phyloP scores from a whole-genome alignment of 2,329 filamentous ascomycete genomes.

The Phoma sp. region DNA sequence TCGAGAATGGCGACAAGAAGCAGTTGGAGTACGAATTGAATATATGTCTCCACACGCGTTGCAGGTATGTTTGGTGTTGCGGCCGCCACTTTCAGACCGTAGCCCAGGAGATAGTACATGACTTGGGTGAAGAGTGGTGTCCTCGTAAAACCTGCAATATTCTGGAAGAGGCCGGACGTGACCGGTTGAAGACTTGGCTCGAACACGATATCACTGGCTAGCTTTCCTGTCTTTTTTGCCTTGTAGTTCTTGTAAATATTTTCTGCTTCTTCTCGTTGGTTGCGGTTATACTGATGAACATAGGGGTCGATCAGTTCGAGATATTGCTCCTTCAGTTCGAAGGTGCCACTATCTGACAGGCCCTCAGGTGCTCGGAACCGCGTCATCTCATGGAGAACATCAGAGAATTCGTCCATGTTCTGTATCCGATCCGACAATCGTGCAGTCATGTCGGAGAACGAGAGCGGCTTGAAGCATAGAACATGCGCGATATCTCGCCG shows the following conservation, averaged over 20 bases:
- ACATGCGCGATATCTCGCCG: constrained; percentile 91
- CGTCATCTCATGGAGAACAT: constrained; percentile 84
- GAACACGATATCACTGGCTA: constrained; percentile 83
- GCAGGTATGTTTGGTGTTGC: constrained; percentile 76
- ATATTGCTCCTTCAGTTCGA: constrained; percentile 86
- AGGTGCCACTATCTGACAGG: constrained; percentile 88
- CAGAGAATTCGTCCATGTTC: constrained; percentile 86
- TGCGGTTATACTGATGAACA: constrained; percentile 94
- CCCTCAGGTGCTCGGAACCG: constrained; percentile 90
- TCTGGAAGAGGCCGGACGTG: constrained; percentile 75
- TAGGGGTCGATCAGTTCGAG: constrained; percentile 93
- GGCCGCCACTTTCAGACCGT: constrained; percentile 72
- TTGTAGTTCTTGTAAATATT: constrained; percentile 85
- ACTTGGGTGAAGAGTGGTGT: constrained; percentile 89
- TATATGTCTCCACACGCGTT: constrained; percentile 86
- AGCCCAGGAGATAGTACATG: constrained; percentile 85
- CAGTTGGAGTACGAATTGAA: constrained; percentile 90
- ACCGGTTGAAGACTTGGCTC: constrained; percentile 85
- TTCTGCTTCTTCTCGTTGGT: constrained; percentile 95
- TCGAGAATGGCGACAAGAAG: constrained; percentile 85
- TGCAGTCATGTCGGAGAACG: constrained; percentile 87
- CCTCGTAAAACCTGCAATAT: constrained; percentile 78
- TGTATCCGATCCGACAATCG: constrained; percentile 88
- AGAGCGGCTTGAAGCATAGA: constrained; percentile 93
- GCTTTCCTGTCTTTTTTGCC: constrained; percentile 84